These are phyloP conservation scores for Coemansia sp. DNA, from an alignment of 192 early-diverging fungal species.

Conservation along the genomic window DNA sequence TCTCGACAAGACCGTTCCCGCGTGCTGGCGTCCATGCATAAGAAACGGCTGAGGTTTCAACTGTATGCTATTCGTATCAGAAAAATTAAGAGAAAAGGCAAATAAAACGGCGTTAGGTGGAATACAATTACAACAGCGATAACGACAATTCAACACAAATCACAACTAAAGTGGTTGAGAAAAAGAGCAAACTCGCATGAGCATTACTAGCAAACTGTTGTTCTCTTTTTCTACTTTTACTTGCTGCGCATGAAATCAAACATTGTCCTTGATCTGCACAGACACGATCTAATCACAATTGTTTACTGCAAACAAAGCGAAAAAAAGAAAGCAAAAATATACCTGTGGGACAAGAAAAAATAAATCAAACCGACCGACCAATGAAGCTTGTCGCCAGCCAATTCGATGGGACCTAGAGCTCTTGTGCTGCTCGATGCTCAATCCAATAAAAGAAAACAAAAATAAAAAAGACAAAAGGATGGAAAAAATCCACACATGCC, in stretches of 20 bases:
- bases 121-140: too few relatives aligned
- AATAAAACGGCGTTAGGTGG: too few relatives aligned
- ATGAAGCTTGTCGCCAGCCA: not conserved
- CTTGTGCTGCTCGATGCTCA: too few relatives aligned
- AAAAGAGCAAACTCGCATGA: not conserved
- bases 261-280: not conserved
- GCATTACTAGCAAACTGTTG: too few relatives aligned
- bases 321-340: not conserved
- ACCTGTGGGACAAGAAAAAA: not conserved
- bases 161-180: not conserved
- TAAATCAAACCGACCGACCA: not conserved
- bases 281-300: not conserved
- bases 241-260: not conserved
- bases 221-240: not conserved
- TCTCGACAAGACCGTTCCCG: constrained; percentile 8
- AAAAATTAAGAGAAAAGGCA: too few relatives aligned
- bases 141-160: too few relatives aligned
- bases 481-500: not conserved
- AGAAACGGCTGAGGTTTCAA: too few relatives aligned
- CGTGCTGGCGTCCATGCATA: not conserved
- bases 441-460: too few relatives aligned
- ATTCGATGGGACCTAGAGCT: too few relatives aligned
- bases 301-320: not conserved
- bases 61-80: too few relatives aligned
- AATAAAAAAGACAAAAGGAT: constrained; percentile 4